Evolutionary conservation across 805 yeast genomes (phyloP).

Genomic region (Saturnispora diversa): DNA sequence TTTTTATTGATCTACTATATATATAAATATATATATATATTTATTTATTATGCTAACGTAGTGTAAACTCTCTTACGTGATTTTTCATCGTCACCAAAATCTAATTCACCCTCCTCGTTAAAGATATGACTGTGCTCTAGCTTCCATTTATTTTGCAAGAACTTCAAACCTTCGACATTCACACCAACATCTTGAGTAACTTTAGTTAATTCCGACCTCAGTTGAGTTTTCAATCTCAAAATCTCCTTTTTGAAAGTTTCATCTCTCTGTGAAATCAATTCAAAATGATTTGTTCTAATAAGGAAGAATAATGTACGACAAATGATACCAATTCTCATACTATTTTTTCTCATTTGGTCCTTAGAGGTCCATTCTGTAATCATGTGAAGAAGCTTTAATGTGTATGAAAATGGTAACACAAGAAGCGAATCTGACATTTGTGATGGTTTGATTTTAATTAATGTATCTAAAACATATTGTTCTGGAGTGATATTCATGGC

Average conservation of each 20-base stretch:
- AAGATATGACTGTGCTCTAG: constrained; percentile 65
- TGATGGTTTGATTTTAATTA: constrained; percentile 65
- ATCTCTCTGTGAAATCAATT: constrained; percentile 64
- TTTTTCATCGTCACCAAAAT: constrained; percentile 26
- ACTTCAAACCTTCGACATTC: constrained; percentile 76
- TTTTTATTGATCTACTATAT: no score
- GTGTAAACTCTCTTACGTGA: constrained; percentile 66
- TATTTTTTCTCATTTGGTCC: constrained; percentile 34
- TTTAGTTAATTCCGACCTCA: constrained; percentile 47
- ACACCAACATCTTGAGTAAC: constrained; percentile 63
- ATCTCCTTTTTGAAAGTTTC: constrained; percentile 56
- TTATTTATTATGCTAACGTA: constrained; percentile 20
- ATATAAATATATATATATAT: not conserved
- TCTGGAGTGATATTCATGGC: constrained; percentile 69
- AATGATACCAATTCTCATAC: constrained; percentile 49
- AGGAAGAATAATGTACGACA: constrained; percentile 72
- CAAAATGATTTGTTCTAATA: constrained; percentile 66
- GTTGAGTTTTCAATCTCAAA: constrained; percentile 49
- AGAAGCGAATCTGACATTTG: constrained; percentile 90
- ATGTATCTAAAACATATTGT: constrained; percentile 66
- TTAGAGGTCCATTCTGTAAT: constrained; percentile 64
- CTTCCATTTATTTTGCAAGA: constrained; percentile 70
- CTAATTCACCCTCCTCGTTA: constrained; percentile 56
- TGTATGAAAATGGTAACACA: constrained; percentile 83
- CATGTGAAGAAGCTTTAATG: constrained; percentile 60